These are phyloP conservation scores for Aspergillus sp. DNA, from an alignment of 2,329 filamentous ascomycete species.

Conservation along the genomic window DNA sequence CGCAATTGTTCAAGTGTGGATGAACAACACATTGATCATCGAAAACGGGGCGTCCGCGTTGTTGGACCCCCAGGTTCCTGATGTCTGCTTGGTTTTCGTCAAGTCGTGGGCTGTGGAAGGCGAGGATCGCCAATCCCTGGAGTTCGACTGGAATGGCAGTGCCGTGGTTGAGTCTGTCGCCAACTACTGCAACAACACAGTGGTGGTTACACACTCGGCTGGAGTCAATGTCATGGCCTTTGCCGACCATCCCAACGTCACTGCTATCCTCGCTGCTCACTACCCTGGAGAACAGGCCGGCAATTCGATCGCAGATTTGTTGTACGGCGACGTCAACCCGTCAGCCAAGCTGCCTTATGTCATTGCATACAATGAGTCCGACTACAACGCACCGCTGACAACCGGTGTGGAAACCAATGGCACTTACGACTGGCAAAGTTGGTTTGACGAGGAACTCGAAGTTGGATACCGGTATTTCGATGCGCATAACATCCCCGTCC, in stretches of 20 bases:
- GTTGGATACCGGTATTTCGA: conserved; percentile 20
- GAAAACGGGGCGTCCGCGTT: conserved; percentile 2
- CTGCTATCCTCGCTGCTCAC: conserved; percentile 77
- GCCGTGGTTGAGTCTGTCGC: conserved; percentile 76
- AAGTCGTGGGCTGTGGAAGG: conserved; percentile 76
- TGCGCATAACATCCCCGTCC: conserved; percentile 11
- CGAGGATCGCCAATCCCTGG: conserved; percentile 58
- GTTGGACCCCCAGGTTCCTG: conserved; percentile 27
- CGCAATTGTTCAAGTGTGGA: conserved; percentile 15
- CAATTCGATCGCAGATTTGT: conserved; percentile 68
- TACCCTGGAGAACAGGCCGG: conserved; percentile 79
- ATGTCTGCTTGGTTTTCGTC: conserved; percentile 65
- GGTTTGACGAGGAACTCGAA: conserved; percentile 13
- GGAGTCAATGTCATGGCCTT: conserved; percentile 59
- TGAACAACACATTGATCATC: conserved; percentile 15
- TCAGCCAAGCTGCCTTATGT: conserved; percentile 74
- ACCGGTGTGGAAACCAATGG: conserved; percentile 9
- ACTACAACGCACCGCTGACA: conserved; percentile 50
- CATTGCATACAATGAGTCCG: conserved; percentile 59
- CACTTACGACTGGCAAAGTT: conserved; percentile 11
- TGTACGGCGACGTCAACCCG: conserved; percentile 75
- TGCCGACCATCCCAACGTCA: conserved; percentile 69
- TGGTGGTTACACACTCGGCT: conserved; percentile 79
- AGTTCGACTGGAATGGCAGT: conserved; percentile 64
- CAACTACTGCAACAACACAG: conserved; percentile 67